phyloP scores from a whole-genome alignment of 1,284 basidiomycete species.

The Ustilago curta region DNA sequence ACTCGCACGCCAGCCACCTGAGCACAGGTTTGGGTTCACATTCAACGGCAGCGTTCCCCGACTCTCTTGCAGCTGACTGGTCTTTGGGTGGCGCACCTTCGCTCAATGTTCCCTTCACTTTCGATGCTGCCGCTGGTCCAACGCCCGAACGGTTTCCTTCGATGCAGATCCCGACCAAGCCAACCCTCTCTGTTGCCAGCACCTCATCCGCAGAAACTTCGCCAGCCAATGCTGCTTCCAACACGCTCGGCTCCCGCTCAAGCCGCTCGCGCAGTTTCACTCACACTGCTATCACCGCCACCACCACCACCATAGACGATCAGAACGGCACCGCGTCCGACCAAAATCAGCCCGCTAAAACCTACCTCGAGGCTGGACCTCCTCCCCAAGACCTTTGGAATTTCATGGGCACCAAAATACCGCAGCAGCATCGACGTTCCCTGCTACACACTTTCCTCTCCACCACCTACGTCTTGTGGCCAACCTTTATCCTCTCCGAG shows the following conservation, averaged over 20 bases:
- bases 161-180: slow-evolving; percentile 35
- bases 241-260: slow-evolving; percentile 5
- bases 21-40: slow-evolving; percentile 30
- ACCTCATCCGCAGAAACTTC: slow-evolving; percentile 46
- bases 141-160: slow-evolving; percentile 31
- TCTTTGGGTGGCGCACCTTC: slow-evolving; percentile 38
- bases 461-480: slow-evolving; percentile 53
- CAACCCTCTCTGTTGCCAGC: slow-evolving; percentile 36
- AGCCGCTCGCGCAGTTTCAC: slow-evolving; percentile 22
- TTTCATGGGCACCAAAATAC: slow-evolving; percentile 49
- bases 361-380: slow-evolving; percentile 34
- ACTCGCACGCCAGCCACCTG: slow-evolving; percentile 33
- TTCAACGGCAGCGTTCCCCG: slow-evolving; percentile 20
- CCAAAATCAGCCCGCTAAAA: slow-evolving; percentile 31
- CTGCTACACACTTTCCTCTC: slow-evolving; percentile 50
- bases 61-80: slow-evolving; percentile 45
- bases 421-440: slow-evolving; percentile 46
- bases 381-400: slow-evolving; percentile 46
- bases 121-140: slow-evolving; percentile 39
- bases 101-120: slow-evolving; percentile 48
- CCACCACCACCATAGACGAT: slow-evolving; percentile 14
- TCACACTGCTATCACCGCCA: neutral
- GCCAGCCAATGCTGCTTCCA: slow-evolving; percentile 18
- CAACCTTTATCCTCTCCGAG: slow-evolving; percentile 49
- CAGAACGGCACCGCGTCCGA: neutral